Conservation (phyloP, 23 red algal species). For the Gracilaria domingensis region DNA sequence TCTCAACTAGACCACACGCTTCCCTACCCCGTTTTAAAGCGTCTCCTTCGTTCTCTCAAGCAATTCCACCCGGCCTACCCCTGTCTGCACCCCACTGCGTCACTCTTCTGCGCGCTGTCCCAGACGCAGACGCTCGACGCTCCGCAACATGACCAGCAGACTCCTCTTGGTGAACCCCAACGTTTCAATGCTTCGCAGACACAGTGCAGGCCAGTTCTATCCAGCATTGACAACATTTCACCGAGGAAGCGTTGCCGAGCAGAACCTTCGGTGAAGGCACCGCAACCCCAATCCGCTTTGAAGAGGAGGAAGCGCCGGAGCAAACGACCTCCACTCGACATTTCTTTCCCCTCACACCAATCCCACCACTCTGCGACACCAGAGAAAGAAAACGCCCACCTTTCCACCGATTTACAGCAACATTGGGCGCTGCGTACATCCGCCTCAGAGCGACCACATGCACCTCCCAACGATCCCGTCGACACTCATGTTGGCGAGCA, state of each 20-base stretch:
- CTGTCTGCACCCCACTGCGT: background rate
- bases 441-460: no score
- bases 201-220: background rate
- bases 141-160: background rate
- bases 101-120: background rate
- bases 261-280: background rate
- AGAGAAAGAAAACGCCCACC: background rate
- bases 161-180: no score
- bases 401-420: background rate
- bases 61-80: conserved; percentile 35
- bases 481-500: background rate
- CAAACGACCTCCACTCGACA: background rate
- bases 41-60: conserved; percentile 36
- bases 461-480: no score
- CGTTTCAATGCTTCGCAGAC: background rate
- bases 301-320: background rate
- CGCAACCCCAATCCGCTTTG: background rate
- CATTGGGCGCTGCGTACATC: background rate
- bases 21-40: conserved; percentile 36
- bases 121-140: conserved; percentile 21
- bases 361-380: no score
- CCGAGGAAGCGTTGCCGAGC: background rate
- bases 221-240: background rate
- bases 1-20: conserved; percentile 5
- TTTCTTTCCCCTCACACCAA: no score